A percentile compares a stretch with the other conserved stretches of the same genome.
Evolutionary conservation across 768 basidiomycete species (phyloP).

Genomic region (Tubosaeta sp.): DNA sequence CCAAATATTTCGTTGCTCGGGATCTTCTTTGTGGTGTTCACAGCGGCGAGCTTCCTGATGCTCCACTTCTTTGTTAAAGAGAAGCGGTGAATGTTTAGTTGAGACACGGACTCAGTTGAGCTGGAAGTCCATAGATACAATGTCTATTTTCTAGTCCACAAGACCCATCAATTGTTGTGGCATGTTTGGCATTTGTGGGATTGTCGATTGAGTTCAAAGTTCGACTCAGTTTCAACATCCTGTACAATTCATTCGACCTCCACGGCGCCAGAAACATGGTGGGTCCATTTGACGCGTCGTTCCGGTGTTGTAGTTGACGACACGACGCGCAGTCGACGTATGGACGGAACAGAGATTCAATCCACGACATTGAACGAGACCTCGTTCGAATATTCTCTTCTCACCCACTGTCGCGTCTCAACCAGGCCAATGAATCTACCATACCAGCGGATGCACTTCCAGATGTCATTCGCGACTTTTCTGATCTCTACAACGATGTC

Average conservation of each 20-base stretch:
- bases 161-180: slow-evolving; percentile 7
- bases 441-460: slow-evolving; percentile 71
- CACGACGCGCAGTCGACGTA: slow-evolving; percentile 26
- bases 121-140: neutral
- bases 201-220: slow-evolving; percentile 1
- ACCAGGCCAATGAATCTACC: slow-evolving; percentile 55
- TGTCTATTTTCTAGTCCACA: neutral
- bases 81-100: slow-evolving; percentile 30
- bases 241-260: slow-evolving; percentile 5
- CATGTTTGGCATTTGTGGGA: slow-evolving; percentile 22
- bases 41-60: slow-evolving; percentile 68
- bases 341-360: slow-evolving; percentile 66
- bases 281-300: slow-evolving; percentile 14
- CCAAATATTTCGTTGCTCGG: slow-evolving; percentile 85
- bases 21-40: slow-evolving; percentile 84
- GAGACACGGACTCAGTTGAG: neutral
- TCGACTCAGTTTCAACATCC: slow-evolving; percentile 4
- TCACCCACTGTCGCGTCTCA: slow-evolving; percentile 56
- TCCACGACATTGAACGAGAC: slow-evolving; percentile 66
- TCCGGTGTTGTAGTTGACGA: slow-evolving; percentile 1
- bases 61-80: slow-evolving; percentile 91
- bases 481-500: slow-evolving; percentile 52
- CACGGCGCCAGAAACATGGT: slow-evolving; percentile 21
- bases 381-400: slow-evolving; percentile 63
- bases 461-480: slow-evolving; percentile 64